These are phyloP conservation scores for Pythium insidiosum DNA, from an alignment of 352 stramenopile species.

Conservation along the genomic window DNA sequence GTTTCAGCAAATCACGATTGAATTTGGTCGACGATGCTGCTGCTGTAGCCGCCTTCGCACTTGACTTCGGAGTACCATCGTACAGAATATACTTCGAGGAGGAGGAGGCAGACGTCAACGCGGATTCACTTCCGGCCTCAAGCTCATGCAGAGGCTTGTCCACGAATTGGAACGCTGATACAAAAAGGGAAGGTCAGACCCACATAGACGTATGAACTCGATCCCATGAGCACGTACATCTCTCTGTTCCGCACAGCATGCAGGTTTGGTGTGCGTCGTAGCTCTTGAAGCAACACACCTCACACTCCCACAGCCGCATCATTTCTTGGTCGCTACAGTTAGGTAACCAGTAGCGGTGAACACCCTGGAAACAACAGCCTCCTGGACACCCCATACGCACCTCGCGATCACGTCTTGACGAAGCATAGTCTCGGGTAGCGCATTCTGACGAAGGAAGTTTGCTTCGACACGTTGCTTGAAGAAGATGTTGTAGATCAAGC, in stretches of 20 bases:
- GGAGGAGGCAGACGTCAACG: conserved; percentile 25
- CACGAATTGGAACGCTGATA: conserved; percentile 50
- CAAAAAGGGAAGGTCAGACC: neutral
- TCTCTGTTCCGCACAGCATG: conserved; percentile 85
- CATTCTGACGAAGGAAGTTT: conserved; percentile 55
- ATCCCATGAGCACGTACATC: conserved; percentile 23
- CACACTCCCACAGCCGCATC: conserved; percentile 83
- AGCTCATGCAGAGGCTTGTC: no score
- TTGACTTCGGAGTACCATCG: conserved; percentile 45
- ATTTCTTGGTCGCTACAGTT: conserved; percentile 78
- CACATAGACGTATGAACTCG: neutral
- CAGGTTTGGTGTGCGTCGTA: conserved; percentile 82
- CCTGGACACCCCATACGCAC: conserved; percentile 5
- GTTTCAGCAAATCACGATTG: conserved; percentile 61
- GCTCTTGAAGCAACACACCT: conserved; percentile 92
- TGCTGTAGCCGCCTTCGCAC: conserved; percentile 32
- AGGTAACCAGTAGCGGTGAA: no score
- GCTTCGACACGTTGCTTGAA: conserved; percentile 82
- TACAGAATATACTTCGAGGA: conserved; percentile 69
- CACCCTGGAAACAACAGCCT: neutral
- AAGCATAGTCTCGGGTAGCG: conserved; percentile 77
- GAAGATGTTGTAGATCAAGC: conserved; percentile 85
- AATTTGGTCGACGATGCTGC: conserved; percentile 24
- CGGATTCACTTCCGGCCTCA: no score
- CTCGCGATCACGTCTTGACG: conserved; percentile 83